Evolutionary conservation across 208 protist genomes (phyloP).

Genomic region (Leishmania turanica): DNA sequence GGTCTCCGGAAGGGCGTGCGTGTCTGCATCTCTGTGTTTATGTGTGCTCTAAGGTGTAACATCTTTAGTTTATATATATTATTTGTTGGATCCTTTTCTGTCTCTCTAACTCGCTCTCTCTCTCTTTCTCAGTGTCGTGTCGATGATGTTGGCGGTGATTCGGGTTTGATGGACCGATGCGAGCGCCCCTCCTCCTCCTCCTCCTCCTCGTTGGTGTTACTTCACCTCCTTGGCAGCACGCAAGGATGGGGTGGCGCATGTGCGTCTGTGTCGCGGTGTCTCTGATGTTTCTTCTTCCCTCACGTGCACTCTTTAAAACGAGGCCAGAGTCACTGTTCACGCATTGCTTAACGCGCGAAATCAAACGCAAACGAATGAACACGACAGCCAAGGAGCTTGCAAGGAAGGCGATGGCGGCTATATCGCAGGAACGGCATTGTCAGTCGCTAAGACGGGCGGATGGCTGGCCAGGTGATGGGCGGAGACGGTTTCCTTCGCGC

Average conservation of each 20-base stretch:
- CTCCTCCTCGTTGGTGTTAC: background rate
- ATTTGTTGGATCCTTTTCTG: background rate
- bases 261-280: background rate
- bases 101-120: conserved; percentile 2
- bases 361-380: background rate
- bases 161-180: background rate
- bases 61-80: background rate
- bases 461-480: background rate
- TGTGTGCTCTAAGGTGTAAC: background rate
- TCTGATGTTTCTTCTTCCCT: background rate
- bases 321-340: background rate
- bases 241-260: background rate
- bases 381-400: background rate
- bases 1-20: background rate
- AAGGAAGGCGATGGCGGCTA: background rate
- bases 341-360: background rate
- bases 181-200: background rate
- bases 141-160: background rate
- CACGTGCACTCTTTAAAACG: background rate
- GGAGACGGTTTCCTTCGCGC: background rate
- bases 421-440: background rate
- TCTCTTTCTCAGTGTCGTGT: background rate
- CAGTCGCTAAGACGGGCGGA: background rate
- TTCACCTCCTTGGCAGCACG: background rate
- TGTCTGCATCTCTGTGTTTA: background rate